Conservation (phyloP, 441 rosid species). For the Jatropha podagrica region DNA sequence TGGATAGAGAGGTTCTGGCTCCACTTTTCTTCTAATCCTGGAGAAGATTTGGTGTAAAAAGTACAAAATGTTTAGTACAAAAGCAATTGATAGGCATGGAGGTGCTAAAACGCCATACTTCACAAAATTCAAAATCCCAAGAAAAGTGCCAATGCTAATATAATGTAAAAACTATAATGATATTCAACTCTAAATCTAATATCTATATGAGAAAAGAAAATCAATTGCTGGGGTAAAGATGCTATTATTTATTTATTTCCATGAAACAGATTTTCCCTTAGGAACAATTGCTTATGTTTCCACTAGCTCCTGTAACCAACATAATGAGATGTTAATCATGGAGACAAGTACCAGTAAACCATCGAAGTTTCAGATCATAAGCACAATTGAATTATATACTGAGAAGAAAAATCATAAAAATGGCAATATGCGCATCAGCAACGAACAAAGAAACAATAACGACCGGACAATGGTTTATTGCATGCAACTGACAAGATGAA, state of each 20-base stretch:
- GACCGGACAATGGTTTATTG: not conserved
- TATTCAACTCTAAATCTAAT: not conserved
- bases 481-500: not conserved
- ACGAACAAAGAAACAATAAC: not conserved
- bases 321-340: not conserved
- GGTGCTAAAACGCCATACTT: not conserved
- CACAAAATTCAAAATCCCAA: not conserved
- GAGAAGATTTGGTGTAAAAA: constrained; percentile 15
- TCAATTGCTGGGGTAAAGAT: too few relatives aligned
- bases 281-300: not conserved
- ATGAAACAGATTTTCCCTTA: not conserved
- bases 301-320: not conserved
- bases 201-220: not conserved
- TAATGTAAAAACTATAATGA: not conserved
- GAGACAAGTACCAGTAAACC: not conserved
- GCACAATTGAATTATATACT: not conserved
- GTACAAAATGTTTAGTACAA: not conserved
- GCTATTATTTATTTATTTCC: not conserved
- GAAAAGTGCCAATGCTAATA: not conserved
- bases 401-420: not conserved
- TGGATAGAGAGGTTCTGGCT: constrained; percentile 73
- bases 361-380: not conserved
- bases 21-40: constrained; percentile 80
- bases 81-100: not conserved
- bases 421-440: not conserved